A percentile compares a stretch with the other conserved stretches of the same genome.
These are phyloP conservation scores for Hirsutella rhossiliensis DNA, from an alignment of 2,329 filamentous ascomycete species.

Conservation along the genomic window DNA sequence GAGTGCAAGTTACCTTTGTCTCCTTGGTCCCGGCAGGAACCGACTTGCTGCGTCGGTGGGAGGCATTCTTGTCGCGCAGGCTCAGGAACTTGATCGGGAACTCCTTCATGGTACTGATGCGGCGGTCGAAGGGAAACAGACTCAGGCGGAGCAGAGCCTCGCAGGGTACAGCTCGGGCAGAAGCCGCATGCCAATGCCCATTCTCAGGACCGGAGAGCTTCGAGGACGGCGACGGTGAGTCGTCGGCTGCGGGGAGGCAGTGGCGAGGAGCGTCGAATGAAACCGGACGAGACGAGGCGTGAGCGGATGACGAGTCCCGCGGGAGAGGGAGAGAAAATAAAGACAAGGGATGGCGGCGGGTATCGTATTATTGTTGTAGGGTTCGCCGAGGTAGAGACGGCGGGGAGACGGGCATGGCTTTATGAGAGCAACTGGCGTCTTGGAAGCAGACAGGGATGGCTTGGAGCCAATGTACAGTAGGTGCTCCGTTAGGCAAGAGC, in stretches of 20 bases:
- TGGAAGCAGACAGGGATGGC: not conserved
- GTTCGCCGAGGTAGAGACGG: no score
- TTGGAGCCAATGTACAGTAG: not conserved
- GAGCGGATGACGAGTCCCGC: not conserved
- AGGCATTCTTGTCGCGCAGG: conserved; percentile 51
- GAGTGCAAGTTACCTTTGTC: conserved; percentile 28
- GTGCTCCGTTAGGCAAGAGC: no score
- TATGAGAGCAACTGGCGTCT: not conserved
- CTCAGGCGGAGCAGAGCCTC: conserved; percentile 11
- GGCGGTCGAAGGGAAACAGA: not conserved
- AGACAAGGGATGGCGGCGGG: no score
- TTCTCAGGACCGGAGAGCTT: conserved; percentile 11
- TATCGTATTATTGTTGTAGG: no score
- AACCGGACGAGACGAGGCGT: not conserved
- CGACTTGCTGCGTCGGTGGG: conserved; percentile 42
- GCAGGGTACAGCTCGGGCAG: conserved; percentile 19
- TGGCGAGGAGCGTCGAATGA: not conserved
- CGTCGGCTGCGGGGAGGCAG: not conserved
- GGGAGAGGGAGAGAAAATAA: no score
- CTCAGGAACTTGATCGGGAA: conserved; percentile 56
- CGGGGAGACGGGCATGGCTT: not conserved
- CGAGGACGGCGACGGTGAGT: not conserved
- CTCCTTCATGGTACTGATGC: conserved; percentile 34
- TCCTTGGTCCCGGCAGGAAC: conserved; percentile 32
- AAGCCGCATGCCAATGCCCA: conserved; percentile 15